These are phyloP conservation scores for Rhodosporidiobolus odoratus DNA, from an alignment of 768 basidiomycete genomes.

Conservation along the genomic window DNA sequence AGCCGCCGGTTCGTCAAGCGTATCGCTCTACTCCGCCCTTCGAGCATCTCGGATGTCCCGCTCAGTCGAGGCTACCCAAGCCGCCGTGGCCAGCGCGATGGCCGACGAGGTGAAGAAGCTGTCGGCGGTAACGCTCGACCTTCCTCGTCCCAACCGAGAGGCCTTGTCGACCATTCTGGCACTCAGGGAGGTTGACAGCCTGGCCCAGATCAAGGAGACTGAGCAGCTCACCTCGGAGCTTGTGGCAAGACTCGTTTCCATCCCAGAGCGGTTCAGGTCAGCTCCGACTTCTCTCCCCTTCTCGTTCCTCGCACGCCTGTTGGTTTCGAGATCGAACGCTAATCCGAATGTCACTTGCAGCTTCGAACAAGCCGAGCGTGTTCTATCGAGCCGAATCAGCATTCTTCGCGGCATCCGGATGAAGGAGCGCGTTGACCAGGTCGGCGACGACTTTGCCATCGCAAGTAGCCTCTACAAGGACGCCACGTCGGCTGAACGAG, in stretches of 20 bases:
- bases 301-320: neutral
- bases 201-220: neutral
- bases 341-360: conserved; percentile 47
- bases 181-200: conserved; percentile 59
- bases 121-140: conserved; percentile 65
- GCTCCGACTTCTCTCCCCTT: neutral
- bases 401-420: conserved; percentile 67
- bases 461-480: neutral
- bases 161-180: conserved; percentile 70
- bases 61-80: neutral
- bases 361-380: conserved; percentile 66
- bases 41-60: conserved; percentile 66
- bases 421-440: conserved; percentile 65
- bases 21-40: conserved; percentile 69
- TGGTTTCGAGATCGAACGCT: neutral
- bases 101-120: conserved; percentile 62
- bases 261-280: neutral
- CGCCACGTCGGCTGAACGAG: conserved; percentile 60
- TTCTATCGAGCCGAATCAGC: conserved; percentile 74
- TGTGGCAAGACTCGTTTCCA: neutral
- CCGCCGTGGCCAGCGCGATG: conserved; percentile 53
- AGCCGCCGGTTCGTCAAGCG: conserved; percentile 47
- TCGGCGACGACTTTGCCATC: conserved; percentile 54
- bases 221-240: neutral
- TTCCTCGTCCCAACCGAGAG: conserved; percentile 67